A percentile compares a stretch with the other conserved stretches of the same genome.
phyloP scores from a whole-genome alignment of 306 rosid species.

The Rosa rugosa region DNA sequence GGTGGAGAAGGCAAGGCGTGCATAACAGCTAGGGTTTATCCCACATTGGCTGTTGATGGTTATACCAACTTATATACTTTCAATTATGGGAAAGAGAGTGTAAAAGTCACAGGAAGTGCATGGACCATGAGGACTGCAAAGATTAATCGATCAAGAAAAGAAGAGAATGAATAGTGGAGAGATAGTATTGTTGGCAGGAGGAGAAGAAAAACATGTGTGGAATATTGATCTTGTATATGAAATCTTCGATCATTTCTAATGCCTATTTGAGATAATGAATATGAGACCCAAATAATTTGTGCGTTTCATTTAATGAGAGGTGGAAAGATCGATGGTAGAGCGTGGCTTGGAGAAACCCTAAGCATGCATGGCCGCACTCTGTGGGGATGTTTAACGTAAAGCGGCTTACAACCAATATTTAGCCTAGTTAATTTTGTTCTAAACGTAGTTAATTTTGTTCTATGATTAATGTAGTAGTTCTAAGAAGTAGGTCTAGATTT shows the following conservation, averaged over 20 bases:
- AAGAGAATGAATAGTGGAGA: neutral
- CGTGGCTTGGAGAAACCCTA: too few species aligned
- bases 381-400: too few species aligned
- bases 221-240: neutral
- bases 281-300: neutral
- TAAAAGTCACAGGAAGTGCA: slow-evolving; percentile 53
- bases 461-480: too few species aligned
- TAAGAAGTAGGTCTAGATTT: too few species aligned
- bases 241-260: neutral
- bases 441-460: too few species aligned
- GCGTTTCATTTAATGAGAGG: too few species aligned
- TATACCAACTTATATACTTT: slow-evolving; percentile 52
- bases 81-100: slow-evolving; percentile 51
- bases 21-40: slow-evolving; percentile 83
- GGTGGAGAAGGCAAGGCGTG: slow-evolving; percentile 63
- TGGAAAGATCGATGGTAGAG: too few species aligned
- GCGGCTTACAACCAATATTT: too few species aligned
- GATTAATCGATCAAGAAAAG: slow-evolving; percentile 21
- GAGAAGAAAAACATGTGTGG: neutral
- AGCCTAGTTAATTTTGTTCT: too few species aligned
- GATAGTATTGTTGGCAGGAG: neutral
- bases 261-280: neutral
- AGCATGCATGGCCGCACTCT: too few species aligned
- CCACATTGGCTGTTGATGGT: slow-evolving; percentile 55
- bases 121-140: slow-evolving; percentile 75